phyloP scores from a whole-genome alignment of 1,284 basidiomycete genomes.

The Boletus putidus region DNA sequence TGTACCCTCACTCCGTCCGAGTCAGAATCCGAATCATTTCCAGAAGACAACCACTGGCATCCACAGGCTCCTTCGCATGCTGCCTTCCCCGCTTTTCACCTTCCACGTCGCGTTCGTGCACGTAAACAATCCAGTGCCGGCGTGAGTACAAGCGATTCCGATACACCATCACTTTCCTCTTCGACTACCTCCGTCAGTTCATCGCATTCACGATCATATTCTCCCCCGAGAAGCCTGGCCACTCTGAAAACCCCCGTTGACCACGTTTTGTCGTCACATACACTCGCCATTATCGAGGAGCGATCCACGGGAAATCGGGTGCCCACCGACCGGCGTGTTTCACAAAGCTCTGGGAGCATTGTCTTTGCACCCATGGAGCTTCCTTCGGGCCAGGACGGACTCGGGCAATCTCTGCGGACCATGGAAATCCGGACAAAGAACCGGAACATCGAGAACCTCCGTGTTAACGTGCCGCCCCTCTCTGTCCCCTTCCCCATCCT shows the following conservation, averaged over 20 bases:
- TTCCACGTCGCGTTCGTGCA: slow-evolving; percentile 27
- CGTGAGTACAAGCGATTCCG: slow-evolving; percentile 40
- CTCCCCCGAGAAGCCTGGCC: slow-evolving; percentile 42
- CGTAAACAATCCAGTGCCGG: slow-evolving; percentile 33
- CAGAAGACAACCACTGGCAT: slow-evolving; percentile 35
- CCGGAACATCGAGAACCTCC: slow-evolving; percentile 36
- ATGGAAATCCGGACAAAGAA: slow-evolving; percentile 26
- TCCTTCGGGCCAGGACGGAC: slow-evolving; percentile 6
- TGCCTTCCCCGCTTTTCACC: slow-evolving; percentile 27
- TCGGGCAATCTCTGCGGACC: not conserved
- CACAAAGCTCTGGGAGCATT: slow-evolving; percentile 29
- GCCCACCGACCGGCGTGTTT: slow-evolving; percentile 10
- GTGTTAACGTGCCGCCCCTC: slow-evolving; percentile 33
- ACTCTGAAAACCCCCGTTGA: slow-evolving; percentile 34
- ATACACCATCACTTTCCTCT: slow-evolving; percentile 48
- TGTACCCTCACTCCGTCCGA: slow-evolving; percentile 32
- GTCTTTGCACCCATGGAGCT: slow-evolving; percentile 29
- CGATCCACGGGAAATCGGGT: slow-evolving; percentile 3
- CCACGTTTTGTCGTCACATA: slow-evolving; percentile 10
- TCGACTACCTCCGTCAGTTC: slow-evolving; percentile 45
- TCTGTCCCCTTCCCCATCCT: slow-evolving; percentile 22
- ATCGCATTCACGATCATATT: slow-evolving; percentile 38
- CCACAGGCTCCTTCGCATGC: slow-evolving; percentile 22
- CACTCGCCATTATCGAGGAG: slow-evolving; percentile 36
- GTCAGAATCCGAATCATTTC: slow-evolving; percentile 39